Percentiles rank a stretch among this genome's conserved stretches.
phyloP scores from a whole-genome alignment of 1,284 basidiomycete genomes.

The Cryptococcus amylolentus region DNA sequence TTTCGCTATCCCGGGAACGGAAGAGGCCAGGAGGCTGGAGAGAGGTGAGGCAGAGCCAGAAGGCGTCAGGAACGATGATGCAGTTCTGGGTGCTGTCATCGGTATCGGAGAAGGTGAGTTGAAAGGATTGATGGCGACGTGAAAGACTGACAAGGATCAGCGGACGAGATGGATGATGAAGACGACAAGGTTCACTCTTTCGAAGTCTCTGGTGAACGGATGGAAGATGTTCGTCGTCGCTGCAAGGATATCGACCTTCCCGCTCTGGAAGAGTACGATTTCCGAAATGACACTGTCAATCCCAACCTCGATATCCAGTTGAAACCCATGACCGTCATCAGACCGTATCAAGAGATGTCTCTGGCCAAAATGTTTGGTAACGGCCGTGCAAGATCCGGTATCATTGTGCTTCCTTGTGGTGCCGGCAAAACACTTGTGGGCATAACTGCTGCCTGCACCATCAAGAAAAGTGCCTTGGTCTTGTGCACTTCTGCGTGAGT shows the following conservation, averaged over 20 bases:
- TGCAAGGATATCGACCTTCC: conserved; percentile 94
- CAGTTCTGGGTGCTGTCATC: conserved; percentile 70
- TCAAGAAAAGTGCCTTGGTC: conserved; percentile 98
- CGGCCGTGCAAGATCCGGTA: conserved; percentile 93
- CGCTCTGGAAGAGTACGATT: conserved; percentile 97
- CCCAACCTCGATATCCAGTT: conserved; percentile 94
- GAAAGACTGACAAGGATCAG: conserved; percentile 50
- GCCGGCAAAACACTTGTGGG: conserved; percentile 98
- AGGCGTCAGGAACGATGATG: conserved; percentile 27
- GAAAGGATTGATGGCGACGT: neutral
- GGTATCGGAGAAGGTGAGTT: conserved; percentile 78
- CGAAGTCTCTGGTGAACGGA: conserved; percentile 84
- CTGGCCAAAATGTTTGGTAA: conserved; percentile 99
- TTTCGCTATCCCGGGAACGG: conserved; percentile 75
- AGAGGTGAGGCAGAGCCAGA: conserved; percentile 25
- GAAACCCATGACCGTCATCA: conserved; percentile 91
- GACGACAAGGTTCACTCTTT: conserved; percentile 95
- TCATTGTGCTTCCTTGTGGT: conserved; percentile 97
- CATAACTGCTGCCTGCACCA: conserved; percentile 97
- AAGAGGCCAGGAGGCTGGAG: conserved; percentile 44
- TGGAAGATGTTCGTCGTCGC: conserved; percentile 90
- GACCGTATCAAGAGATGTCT: conserved; percentile 95
- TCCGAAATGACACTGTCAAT: conserved; percentile 90
- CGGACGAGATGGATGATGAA: conserved; percentile 79
- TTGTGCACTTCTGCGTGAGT: conserved; percentile 92